Evolutionary conservation across 1,284 basidiomycete genomes (phyloP).

Genomic region (Ceratobasidium sp.): DNA sequence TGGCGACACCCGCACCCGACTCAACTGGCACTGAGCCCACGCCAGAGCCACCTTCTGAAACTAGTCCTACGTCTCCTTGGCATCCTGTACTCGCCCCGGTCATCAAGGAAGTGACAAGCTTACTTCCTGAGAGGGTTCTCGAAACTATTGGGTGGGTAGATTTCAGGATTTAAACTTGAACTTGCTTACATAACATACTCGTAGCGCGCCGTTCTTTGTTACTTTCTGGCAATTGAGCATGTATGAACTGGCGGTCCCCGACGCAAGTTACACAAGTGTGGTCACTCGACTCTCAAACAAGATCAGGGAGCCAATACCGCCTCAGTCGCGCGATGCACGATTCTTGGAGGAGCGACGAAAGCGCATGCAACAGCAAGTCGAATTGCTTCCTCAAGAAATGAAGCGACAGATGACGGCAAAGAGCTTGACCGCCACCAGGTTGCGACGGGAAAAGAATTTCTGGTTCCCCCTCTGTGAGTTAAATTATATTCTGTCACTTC

Average conservation of each 20-base stretch:
- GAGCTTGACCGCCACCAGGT: constrained; percentile 49
- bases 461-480: constrained; percentile 82
- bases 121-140: constrained; percentile 67
- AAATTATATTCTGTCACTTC: constrained; percentile 2
- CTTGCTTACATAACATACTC: constrained; percentile 23
- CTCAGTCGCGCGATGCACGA: constrained; percentile 38
- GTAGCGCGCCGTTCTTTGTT: constrained; percentile 83
- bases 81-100: constrained; percentile 68
- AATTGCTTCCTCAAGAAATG: constrained; percentile 64
- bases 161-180: background rate
- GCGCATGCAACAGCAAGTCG: constrained; percentile 39
- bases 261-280: constrained; percentile 66
- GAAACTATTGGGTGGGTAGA: constrained; percentile 71
- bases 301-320: constrained; percentile 35
- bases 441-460: constrained; percentile 78
- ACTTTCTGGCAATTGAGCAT: constrained; percentile 95
- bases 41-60: constrained; percentile 22
- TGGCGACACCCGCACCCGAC: constrained; percentile 12
- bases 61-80: constrained; percentile 59
- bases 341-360: constrained; percentile 29
- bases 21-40: constrained; percentile 14
- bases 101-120: constrained; percentile 71
- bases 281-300: constrained; percentile 46
- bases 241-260: constrained; percentile 81
- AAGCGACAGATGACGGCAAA: constrained; percentile 72